A percentile compares a stretch with the other conserved stretches of the same genome.
These are phyloP conservation scores for Falciphora oryzae DNA, from an alignment of 2,329 filamentous ascomycete genomes.

Conservation along the genomic window DNA sequence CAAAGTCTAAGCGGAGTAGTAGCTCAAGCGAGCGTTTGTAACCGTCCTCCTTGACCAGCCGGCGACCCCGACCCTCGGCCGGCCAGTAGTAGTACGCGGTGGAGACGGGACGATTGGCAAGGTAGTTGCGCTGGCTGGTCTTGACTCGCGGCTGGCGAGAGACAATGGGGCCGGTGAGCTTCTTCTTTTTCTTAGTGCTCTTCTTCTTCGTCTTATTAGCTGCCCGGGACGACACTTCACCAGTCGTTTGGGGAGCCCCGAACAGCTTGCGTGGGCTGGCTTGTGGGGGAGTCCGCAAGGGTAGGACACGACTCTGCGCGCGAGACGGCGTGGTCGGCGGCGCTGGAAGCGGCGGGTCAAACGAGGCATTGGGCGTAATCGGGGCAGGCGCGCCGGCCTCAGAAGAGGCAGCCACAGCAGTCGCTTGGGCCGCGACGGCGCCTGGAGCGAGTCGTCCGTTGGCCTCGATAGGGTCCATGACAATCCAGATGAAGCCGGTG, in stretches of 20 bases:
- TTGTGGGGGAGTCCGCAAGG: conserved; percentile 16
- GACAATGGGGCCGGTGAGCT: conserved; percentile 53
- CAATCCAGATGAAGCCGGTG: conserved; percentile 92
- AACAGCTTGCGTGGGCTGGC: conserved; percentile 20
- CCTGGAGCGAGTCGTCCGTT: not conserved
- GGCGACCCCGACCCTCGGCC: conserved; percentile 51
- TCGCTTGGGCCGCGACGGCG: not conserved
- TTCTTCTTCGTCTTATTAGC: conserved; percentile 23
- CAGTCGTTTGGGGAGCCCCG: conserved; percentile 12
- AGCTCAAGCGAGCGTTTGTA: conserved; percentile 66
- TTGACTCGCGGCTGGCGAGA: conserved; percentile 62
- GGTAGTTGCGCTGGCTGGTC: conserved; percentile 44
- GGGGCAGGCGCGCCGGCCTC: conserved; percentile 13
- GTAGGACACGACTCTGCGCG: conserved; percentile 15
- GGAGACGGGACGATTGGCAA: conserved; percentile 41
- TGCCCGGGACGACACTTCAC: not conserved
- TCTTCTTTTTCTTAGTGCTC: conserved; percentile 37
- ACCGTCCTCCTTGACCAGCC: conserved; percentile 55
- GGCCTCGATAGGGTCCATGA: conserved; percentile 56
- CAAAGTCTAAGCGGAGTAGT: conserved; percentile 69
- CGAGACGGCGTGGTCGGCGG: conserved; percentile 27
- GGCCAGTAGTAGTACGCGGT: conserved; percentile 65
- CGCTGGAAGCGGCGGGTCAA: conserved; percentile 16
- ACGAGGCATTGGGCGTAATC: conserved; percentile 25
- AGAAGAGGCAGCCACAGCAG: not conserved